These are phyloP conservation scores for Rhizopogon salebrosus DNA, from an alignment of 768 basidiomycete genomes.

Conservation along the genomic window DNA sequence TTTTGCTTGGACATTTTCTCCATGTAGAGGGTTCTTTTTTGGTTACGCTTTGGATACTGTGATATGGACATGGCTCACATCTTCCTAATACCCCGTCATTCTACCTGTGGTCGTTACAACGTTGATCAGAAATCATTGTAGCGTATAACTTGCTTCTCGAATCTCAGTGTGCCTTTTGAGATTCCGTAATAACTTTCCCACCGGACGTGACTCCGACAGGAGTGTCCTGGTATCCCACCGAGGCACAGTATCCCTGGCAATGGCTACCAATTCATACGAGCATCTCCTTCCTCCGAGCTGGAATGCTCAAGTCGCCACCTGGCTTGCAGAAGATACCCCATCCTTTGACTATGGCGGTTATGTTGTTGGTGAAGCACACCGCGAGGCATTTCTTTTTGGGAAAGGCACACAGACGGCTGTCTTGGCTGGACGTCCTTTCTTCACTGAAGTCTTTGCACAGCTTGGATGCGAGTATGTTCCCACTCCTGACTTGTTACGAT, in stretches of 20 bases:
- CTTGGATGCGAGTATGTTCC: conserved; percentile 84
- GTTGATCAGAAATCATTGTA: neutral
- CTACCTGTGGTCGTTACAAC: neutral
- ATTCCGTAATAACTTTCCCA: neutral
- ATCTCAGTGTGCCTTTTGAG: neutral
- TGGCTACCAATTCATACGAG: conserved; percentile 28
- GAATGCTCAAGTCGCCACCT: conserved; percentile 73
- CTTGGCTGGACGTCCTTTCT: conserved; percentile 93
- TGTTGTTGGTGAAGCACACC: conserved; percentile 86
- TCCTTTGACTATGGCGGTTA: conserved; percentile 97
- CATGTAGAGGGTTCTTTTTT: neutral
- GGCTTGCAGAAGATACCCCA: conserved; percentile 92
- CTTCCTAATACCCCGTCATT: neutral
- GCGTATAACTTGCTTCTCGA: neutral
- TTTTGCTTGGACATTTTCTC: neutral
- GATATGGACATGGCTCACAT: neutral
- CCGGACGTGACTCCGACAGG: neutral
- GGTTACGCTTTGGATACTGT: conserved; percentile 2
- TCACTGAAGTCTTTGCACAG: conserved; percentile 86
- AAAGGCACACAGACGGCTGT: conserved; percentile 78
- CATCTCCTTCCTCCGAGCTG: conserved; percentile 92
- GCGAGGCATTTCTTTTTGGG: conserved; percentile 85
- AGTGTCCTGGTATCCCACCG: neutral
- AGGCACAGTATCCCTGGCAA: neutral
- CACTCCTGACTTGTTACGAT: neutral